These are phyloP conservation scores for Dipteronia sinensis DNA, from an alignment of 345 rosid species.

Conservation along the genomic window DNA sequence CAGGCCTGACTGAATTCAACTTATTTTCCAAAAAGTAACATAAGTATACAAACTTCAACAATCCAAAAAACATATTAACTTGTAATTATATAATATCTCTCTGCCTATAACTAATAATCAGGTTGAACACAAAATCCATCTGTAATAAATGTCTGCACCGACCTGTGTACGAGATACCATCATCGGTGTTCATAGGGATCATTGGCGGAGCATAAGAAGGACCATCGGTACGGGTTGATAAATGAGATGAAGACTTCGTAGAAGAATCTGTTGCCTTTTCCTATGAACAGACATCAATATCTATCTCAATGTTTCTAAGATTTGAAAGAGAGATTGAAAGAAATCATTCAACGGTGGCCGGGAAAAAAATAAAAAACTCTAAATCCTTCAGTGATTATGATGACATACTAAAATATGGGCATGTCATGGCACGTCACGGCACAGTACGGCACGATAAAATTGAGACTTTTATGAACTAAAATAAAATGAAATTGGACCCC, in stretches of 20 bases:
- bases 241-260: conserved; percentile 63
- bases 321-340: too few species aligned
- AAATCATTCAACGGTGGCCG: too few species aligned
- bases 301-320: conserved; percentile 7
- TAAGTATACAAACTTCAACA: background rate
- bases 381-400: too few species aligned
- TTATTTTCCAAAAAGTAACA: too few species aligned
- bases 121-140: background rate
- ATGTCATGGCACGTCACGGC: too few species aligned
- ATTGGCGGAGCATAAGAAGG: conserved; percentile 64
- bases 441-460: too few species aligned
- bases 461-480: too few species aligned
- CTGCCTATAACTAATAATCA: background rate
- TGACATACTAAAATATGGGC: too few species aligned
- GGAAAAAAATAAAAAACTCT: too few species aligned
- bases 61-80: background rate
- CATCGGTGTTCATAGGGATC: conserved; percentile 65
- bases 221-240: conserved; percentile 63
- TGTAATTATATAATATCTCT: background rate
- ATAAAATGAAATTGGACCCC: too few species aligned
- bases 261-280: conserved; percentile 71
- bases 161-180: conserved; percentile 78
- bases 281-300: conserved; percentile 40
- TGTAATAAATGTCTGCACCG: conserved; percentile 12
- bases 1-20: background rate